phyloP scores from a whole-genome alignment of 2,329 filamentous ascomycete species.

The Aspergillus sp. region DNA sequence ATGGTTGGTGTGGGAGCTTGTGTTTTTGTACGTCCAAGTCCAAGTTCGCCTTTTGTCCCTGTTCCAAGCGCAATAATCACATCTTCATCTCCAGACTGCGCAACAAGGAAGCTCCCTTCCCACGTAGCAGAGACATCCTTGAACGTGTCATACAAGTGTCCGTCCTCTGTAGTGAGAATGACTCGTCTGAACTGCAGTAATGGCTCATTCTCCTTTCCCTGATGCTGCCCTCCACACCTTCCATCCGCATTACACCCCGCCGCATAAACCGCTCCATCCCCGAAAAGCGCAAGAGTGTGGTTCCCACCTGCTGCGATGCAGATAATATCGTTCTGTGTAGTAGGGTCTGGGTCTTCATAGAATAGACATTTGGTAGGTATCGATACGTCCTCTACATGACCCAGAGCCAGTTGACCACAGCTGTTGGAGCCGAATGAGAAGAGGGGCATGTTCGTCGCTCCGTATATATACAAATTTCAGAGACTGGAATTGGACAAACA shows the following conservation, averaged over 20 bases:
- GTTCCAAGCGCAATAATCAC: constrained; percentile 58
- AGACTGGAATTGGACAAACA: too few relatives aligned
- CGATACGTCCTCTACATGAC: constrained; percentile 64
- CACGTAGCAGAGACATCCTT: constrained; percentile 64
- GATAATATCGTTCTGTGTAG: constrained; percentile 20
- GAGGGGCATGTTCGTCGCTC: constrained; percentile 35
- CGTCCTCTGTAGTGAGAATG: constrained; percentile 9
- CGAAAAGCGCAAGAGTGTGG: constrained; percentile 69
- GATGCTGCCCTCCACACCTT: constrained; percentile 31
- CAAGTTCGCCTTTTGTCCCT: constrained; percentile 66
- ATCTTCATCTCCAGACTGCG: constrained; percentile 37
- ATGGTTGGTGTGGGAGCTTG: constrained; percentile 34
- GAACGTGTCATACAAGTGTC: constrained; percentile 23
- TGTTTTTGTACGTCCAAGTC: constrained; percentile 43
- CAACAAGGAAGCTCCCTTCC: constrained; percentile 63
- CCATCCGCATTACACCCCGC: constrained; percentile 55
- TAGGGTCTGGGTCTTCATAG: constrained; percentile 30
- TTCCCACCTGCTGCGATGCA: constrained; percentile 66
- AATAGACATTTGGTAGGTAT: constrained; percentile 59
- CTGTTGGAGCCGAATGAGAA: constrained; percentile 72
- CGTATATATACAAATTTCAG: not conserved
- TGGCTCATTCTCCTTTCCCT: not conserved
- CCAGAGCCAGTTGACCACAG: constrained; percentile 66
- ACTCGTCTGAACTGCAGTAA: constrained; percentile 23
- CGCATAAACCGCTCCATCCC: constrained; percentile 54